A percentile compares a stretch with the other conserved stretches of the same genome.
Conservation (phyloP, 2,329 filamentous ascomycete genomes). For the Conoideocrella luteorostrata region DNA sequence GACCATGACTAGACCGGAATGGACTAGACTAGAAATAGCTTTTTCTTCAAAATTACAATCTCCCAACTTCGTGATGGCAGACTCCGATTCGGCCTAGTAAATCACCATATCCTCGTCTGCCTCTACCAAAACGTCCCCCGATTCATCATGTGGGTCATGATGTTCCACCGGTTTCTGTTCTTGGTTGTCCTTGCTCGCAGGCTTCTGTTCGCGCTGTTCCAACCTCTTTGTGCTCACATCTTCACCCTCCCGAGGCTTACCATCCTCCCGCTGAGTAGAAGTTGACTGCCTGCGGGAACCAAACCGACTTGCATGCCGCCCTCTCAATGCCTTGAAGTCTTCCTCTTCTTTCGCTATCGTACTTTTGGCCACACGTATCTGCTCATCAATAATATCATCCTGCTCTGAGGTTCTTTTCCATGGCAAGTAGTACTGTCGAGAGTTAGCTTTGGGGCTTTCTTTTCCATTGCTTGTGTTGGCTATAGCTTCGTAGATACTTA, state of each 20-base stretch:
- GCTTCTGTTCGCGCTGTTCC: slow-evolving; percentile 1
- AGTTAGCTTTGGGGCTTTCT: background rate
- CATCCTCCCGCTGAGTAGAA: slow-evolving; percentile 3
- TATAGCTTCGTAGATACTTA: slow-evolving; percentile 49
- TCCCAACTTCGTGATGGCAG: background rate
- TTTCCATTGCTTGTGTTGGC: too few relatives aligned
- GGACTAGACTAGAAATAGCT: too few relatives aligned
- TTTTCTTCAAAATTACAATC: too few relatives aligned
- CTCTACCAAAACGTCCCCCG: slow-evolving; percentile 72
- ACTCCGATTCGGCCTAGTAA: slow-evolving; percentile 50
- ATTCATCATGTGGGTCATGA: slow-evolving; percentile 57
- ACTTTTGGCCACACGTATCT: slow-evolving; percentile 59
- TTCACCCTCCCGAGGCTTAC: slow-evolving; percentile 27
- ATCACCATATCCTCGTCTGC: slow-evolving; percentile 88
- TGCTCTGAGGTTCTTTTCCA: slow-evolving; percentile 68
- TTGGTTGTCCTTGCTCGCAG: background rate
- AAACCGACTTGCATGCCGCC: slow-evolving; percentile 26
- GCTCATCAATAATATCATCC: slow-evolving; percentile 62
- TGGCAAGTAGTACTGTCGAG: slow-evolving; percentile 70
- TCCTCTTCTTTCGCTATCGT: slow-evolving; percentile 58
- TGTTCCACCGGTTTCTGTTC: slow-evolving; percentile 12
- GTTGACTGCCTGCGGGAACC: slow-evolving; percentile 16
- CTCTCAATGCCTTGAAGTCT: slow-evolving; percentile 50
- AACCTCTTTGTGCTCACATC: background rate
- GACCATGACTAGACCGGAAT: too few relatives aligned